Base-by-base conservation (phyloP, 768 basidiomycete genomes). In the Boletus subparvulus region DNA sequence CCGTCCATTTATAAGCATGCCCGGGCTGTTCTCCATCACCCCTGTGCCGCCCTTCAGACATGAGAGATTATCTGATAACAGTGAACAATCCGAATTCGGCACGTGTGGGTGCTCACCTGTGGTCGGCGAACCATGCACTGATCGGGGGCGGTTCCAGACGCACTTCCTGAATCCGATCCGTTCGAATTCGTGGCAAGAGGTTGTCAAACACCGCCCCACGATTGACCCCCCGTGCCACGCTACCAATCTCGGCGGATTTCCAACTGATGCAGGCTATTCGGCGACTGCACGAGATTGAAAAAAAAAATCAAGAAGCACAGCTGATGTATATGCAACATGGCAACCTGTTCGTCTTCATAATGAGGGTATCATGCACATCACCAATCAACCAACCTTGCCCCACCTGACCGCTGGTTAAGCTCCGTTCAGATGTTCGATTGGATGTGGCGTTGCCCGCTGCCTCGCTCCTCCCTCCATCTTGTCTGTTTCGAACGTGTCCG, bases 91-190 rank as follows among this genome's bases (percentile, higher is more conserved):
- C 49, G 52, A 36, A 57, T 44, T 8, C 33, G 19, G 36, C 49
- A 47, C 41, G 17, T 63, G 68, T 64, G 49, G n/a, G 58, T 63
- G 65, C 60, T 47, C 50, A 52, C 55, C 67, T 70, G 68, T 68
- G 68, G 67, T 70, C 56, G 48, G 19, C 50, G 67, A 61, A 58
- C 58, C 61, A 54, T 43, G 49, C n/a, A 58, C 40, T 61, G 67
- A 69, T 70, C 67, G 67, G 68, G 59, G 61, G 65, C 61, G 60
- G 56, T 57, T 57, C 55, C 43, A 44, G 54, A 41, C 48, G 54
- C 55, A 35, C 58, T 68, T 63, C 58, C 56, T 33, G 54, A 39
- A 24, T 50, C 57, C 56, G 49, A 44, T 52, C 52, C 54, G 49
- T 68, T 54, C 44, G 37, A 67, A 32, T 58, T 52, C 59, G 59